phyloP scores from a whole-genome alignment of 805 yeast species.

The Kodamaea laetipori region DNA sequence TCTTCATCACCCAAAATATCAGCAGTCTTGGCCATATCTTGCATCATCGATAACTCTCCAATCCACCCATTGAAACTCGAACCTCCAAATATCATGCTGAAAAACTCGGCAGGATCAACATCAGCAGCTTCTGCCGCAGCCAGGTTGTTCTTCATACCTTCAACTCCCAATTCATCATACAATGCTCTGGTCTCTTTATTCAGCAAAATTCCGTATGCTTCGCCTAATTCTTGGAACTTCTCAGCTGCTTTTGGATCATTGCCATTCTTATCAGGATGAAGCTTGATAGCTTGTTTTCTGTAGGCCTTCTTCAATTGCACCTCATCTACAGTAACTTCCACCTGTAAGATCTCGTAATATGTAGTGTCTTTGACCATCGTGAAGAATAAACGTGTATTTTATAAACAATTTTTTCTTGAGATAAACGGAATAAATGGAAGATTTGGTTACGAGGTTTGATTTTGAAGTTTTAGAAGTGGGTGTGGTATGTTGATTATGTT shows the following conservation, averaged over 20 bases:
- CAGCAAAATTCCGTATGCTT: slow-evolving; percentile 77
- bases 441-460: not conserved
- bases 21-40: slow-evolving; percentile 68
- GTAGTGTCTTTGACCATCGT: slow-evolving; percentile 83
- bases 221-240: slow-evolving; percentile 71
- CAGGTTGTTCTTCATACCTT: slow-evolving; percentile 55
- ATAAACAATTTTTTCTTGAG: not conserved
- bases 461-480: no score
- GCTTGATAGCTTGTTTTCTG: slow-evolving; percentile 81
- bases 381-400: slow-evolving; percentile 4
- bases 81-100: slow-evolving; percentile 82
- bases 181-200: slow-evolving; percentile 66
- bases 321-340: slow-evolving; percentile 68
- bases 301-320: slow-evolving; percentile 91
- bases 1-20: slow-evolving; percentile 46
- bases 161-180: slow-evolving; percentile 79
- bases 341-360: slow-evolving; percentile 81
- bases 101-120: slow-evolving; percentile 80
- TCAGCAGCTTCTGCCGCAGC: slow-evolving; percentile 65
- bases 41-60: slow-evolving; percentile 81
- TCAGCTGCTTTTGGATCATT: slow-evolving; percentile 87
- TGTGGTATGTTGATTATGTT: no score
- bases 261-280: slow-evolving; percentile 98
- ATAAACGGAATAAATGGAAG: not conserved
- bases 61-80: slow-evolving; percentile 78